phyloP scores from a whole-genome alignment of 345 rosid species.

The Barbarea vulgaris region DNA sequence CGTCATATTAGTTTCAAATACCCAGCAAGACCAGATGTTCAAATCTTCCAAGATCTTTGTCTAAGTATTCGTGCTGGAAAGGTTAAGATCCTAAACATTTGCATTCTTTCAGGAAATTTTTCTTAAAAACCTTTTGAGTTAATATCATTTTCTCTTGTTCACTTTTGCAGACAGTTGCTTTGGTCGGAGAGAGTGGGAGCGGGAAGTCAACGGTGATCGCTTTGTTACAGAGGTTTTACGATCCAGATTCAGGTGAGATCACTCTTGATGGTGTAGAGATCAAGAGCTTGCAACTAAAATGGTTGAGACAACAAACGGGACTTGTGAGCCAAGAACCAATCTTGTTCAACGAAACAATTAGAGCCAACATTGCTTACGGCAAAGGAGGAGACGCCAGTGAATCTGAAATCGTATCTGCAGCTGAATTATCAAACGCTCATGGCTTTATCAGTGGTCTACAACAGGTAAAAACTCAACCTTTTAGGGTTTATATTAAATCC shows the following conservation, averaged over 20 bases:
- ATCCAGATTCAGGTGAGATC: constrained; percentile 74
- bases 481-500: neutral
- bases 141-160: neutral
- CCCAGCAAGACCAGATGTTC: constrained; percentile 80
- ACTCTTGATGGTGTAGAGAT: constrained; percentile 74
- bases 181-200: constrained; percentile 90
- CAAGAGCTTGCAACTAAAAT: constrained; percentile 54
- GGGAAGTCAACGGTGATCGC: constrained; percentile 86
- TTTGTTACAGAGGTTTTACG: constrained; percentile 75
- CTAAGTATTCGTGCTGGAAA: constrained; percentile 70
- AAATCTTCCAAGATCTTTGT: constrained; percentile 66
- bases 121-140: neutral
- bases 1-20: constrained; percentile 69
- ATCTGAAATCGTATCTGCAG: constrained; percentile 72
- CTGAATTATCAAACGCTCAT: constrained; percentile 81
- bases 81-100: constrained; percentile 39
- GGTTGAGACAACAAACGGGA: constrained; percentile 87
- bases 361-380: constrained; percentile 82
- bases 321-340: constrained; percentile 85
- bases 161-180: constrained; percentile 65
- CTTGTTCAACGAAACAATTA: constrained; percentile 70
- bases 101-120: neutral
- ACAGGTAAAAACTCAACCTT: constrained; percentile 50
- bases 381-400: constrained; percentile 71
- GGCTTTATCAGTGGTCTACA: constrained; percentile 73